Base-by-base conservation (phyloP, 345 rosid genomes). In the Syzygium aqueum region DNA sequence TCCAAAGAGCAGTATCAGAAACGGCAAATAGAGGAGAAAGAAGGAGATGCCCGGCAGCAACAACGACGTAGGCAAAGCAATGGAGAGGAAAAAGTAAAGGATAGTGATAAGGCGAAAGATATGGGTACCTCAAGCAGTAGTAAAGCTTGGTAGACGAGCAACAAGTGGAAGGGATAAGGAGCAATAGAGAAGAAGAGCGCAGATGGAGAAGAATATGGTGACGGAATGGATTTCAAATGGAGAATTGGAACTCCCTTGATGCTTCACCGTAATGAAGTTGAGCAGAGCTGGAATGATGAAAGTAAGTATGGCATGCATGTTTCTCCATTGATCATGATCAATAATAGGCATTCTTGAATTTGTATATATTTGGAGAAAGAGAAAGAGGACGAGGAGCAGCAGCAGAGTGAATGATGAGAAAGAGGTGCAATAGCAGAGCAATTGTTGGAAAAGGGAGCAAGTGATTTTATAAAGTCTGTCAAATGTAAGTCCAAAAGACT, bases 41-140 rank as follows among this genome's bases (percentile, higher is more conserved):
- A 30, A 30, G 43, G 43, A 16, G 11, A 30, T 22, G 77, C 43
- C 11, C 0, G 2, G 22, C 11, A 65, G 16, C 21, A 65, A 15
- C 40, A 13, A 15, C 40, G 14, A 65, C 0, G 22, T 30, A 28
- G 37, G 40, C 11, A 15, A 28, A 28, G 21, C 77, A 14, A 28
- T 63, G 19, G 40, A 63, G 77, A 63, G 21, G 77, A 4, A 65
- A 65, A 65, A 65, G 17, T 22, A 65, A 7, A 65, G 11, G 22
- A 65, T 65, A 0, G 0, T 1, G 3, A 65, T 6, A 5, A 30
- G 17, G 43, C 10, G 1, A 16, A 15, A 30, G 43, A 7, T 2
- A 6, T 0, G 11, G 37, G 12, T 43, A 15, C 11, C 22, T 0
- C 10, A 30, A 30, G 23, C 0, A 16, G 1, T 30, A 30, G 0